These are phyloP conservation scores for Tolypocladium capitatum DNA, from an alignment of 2,329 filamentous ascomycete species.

Conservation along the genomic window DNA sequence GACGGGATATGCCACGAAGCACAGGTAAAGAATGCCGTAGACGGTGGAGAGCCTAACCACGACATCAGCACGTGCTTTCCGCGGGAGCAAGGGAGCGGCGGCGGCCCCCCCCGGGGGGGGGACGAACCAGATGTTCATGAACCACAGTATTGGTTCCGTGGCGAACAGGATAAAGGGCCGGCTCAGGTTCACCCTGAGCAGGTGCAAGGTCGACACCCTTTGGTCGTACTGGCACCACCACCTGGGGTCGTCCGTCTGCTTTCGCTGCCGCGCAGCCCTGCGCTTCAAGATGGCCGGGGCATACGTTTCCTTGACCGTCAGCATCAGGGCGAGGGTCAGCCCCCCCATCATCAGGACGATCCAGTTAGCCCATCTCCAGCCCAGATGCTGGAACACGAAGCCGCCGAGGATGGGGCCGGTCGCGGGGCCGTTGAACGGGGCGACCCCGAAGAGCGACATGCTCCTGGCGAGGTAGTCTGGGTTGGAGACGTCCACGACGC, in stretches of 20 bases:
- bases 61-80: not conserved
- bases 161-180: constrained; percentile 66
- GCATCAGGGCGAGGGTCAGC: constrained; percentile 43
- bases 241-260: constrained; percentile 55
- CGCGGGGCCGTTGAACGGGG: constrained; percentile 64
- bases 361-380: constrained; percentile 86
- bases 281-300: constrained; percentile 54
- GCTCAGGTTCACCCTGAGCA: constrained; percentile 63
- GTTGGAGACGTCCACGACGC: constrained; percentile 68
- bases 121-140: constrained; percentile 50
- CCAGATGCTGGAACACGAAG: constrained; percentile 55
- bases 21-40: constrained; percentile 79
- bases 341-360: constrained; percentile 61
- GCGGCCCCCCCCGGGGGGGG: too few relatives aligned
- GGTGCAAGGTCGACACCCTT: constrained; percentile 45
- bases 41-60: constrained; percentile 57
- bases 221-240: constrained; percentile 77
- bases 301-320: constrained; percentile 61
- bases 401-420: constrained; percentile 49
- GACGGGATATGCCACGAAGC: constrained; percentile 82
- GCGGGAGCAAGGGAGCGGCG: too few relatives aligned
- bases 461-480: constrained; percentile 73
- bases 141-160: constrained; percentile 70
- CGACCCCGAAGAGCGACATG: constrained; percentile 56
- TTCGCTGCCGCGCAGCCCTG: constrained; percentile 50